Evolutionary conservation across 768 basidiomycete genomes (phyloP).

Genomic region (Rhizopogon roseolus): DNA sequence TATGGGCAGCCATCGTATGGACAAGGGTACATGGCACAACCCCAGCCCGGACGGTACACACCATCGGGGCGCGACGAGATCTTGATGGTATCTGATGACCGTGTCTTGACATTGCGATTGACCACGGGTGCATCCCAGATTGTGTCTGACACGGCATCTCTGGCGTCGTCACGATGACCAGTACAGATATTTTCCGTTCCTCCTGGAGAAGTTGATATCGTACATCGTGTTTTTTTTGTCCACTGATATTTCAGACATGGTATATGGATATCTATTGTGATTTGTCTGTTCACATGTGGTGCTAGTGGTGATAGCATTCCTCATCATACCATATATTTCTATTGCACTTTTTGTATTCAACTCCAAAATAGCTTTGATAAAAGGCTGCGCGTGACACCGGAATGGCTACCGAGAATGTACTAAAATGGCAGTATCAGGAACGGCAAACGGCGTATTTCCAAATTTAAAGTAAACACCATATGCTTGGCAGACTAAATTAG

Average conservation of each 20-base stretch:
- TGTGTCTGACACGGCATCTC: conserved; percentile 6
- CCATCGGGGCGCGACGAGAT: conserved; percentile 76
- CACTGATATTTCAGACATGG: not conserved
- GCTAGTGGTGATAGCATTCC: conserved; percentile 2
- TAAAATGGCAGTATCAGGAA: not conserved
- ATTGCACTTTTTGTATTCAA: conserved; percentile 1
- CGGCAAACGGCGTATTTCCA: not conserved
- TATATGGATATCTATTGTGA: conserved; percentile 7
- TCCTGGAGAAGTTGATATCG: not conserved
- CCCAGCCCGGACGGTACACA: conserved; percentile 39
- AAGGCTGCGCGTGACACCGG: not conserved
- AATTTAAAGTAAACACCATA: not conserved
- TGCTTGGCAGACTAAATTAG: not conserved
- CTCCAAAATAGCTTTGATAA: no score
- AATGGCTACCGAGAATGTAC: not conserved
- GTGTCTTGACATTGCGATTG: conserved; percentile 67
- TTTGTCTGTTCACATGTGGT: conserved; percentile 13
- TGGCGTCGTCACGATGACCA: conserved; percentile 14
- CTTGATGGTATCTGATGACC: conserved; percentile 86
- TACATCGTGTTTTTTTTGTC: not conserved
- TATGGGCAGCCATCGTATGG: conserved; percentile 17
- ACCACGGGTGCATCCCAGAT: conserved; percentile 22
- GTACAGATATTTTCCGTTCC: conserved; percentile 3
- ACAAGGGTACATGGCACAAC: conserved; percentile 31
- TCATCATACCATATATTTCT: conserved; percentile 26